Evolutionary conservation across 1,284 basidiomycete genomes (phyloP).

Genomic region (Schizopora paradoxa): DNA sequence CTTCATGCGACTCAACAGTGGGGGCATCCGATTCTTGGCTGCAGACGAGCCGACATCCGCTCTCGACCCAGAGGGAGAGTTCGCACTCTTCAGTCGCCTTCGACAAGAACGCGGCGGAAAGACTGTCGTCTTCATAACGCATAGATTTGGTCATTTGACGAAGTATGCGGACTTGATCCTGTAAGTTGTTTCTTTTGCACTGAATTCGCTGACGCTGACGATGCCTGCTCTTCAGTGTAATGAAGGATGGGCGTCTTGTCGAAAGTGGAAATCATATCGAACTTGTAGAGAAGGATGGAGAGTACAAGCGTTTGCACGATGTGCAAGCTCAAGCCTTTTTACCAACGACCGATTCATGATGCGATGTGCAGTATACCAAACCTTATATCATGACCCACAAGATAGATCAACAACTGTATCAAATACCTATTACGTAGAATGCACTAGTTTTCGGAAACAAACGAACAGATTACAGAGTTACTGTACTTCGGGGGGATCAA

Average conservation of each 20-base stretch:
- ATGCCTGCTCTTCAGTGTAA: not conserved
- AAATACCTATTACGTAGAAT: too few relatives aligned
- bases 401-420: too few relatives aligned
- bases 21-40: conserved; percentile 30
- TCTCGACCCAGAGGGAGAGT: conserved; percentile 34
- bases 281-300: conserved; percentile 5
- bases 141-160: conserved; percentile 32
- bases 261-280: conserved; percentile 13
- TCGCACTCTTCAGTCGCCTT: conserved; percentile 30
- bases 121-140: conserved; percentile 37
- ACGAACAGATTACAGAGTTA: too few relatives aligned
- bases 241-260: conserved; percentile 12
- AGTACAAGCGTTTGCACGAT: conserved; percentile 10
- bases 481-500: too few relatives aligned
- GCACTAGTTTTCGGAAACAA: too few relatives aligned
- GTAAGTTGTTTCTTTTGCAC: conserved; percentile 24
- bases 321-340: conserved; percentile 11
- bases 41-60: conserved; percentile 38
- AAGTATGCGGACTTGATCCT: conserved; percentile 37
- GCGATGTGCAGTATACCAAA: too few relatives aligned
- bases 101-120: conserved; percentile 26
- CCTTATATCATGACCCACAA: too few relatives aligned
- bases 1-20: conserved; percentile 33
- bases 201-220: not conserved
- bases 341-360: too few relatives aligned